These are phyloP conservation scores for Naegleria gruberi DNA, from an alignment of 208 protist genomes.

Conservation along the genomic window DNA sequence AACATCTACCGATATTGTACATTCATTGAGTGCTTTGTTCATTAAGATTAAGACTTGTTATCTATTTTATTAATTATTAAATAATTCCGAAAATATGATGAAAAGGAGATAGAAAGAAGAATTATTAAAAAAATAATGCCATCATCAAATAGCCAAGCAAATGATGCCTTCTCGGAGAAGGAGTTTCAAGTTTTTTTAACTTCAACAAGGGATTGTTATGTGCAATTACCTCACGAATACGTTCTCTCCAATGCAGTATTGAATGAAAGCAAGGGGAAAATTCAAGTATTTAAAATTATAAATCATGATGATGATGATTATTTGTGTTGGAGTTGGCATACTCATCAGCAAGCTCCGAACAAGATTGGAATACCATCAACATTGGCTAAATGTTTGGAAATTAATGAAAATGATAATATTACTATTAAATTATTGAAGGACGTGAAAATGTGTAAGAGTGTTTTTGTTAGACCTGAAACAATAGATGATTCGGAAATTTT, in stretches of 20 bases:
- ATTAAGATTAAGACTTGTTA: too few species aligned
- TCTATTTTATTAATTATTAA: too few species aligned
- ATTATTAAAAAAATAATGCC: too few species aligned
- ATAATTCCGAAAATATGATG: too few species aligned
- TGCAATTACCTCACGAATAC: neutral
- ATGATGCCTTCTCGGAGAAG: too few species aligned
- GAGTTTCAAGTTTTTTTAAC: neutral
- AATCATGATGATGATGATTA: neutral
- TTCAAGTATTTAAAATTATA: neutral
- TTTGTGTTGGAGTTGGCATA: neutral
- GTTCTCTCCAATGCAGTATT: neutral
- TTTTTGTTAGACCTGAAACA: constrained; percentile 62
- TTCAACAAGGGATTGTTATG: neutral
- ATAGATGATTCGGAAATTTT: constrained; percentile 80
- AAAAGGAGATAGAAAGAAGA: too few species aligned
- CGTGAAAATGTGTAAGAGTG: constrained; percentile 35
- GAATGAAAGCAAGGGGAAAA: neutral
- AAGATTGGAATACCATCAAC: neutral
- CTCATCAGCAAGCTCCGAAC: neutral
- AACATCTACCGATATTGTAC: too few species aligned
- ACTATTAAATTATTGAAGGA: neutral
- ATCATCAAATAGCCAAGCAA: too few species aligned
- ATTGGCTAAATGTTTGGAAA: neutral
- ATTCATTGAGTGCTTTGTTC: too few species aligned
- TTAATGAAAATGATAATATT: neutral